phyloP scores from a whole-genome alignment of 2,329 filamentous ascomycete species.

The Calonectria honghensis region DNA sequence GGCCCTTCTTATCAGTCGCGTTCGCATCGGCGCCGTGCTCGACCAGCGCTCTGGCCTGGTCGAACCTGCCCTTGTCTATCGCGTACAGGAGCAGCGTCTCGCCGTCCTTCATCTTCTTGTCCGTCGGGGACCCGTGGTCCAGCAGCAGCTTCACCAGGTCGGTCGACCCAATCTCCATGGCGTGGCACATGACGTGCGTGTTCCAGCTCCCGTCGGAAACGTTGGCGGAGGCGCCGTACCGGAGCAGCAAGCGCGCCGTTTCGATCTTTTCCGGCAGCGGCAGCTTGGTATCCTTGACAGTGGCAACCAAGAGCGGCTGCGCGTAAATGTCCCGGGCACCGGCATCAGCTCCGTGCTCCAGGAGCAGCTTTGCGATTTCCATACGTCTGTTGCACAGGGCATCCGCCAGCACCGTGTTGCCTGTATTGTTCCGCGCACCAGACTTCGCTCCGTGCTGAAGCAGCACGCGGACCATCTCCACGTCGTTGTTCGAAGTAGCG shows the following conservation, averaged over 20 bases:
- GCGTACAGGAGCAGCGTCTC: constrained; percentile 59
- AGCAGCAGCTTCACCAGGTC: constrained; percentile 56
- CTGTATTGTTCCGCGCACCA: constrained; percentile 55
- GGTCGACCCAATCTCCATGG: constrained; percentile 51
- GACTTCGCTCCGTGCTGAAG: constrained; percentile 60
- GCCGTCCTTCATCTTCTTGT: constrained; percentile 54
- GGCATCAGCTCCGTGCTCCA: constrained; percentile 59
- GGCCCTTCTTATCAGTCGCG: constrained; percentile 54
- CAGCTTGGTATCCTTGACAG: constrained; percentile 54
- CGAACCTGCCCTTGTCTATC: constrained; percentile 51
- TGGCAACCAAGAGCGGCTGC: constrained; percentile 58
- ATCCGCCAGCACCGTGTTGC: constrained; percentile 59
- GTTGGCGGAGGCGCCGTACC: constrained; percentile 58
- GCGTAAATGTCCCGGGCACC: constrained; percentile 58
- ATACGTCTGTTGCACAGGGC: constrained; percentile 58
- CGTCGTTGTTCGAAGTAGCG: constrained; percentile 53
- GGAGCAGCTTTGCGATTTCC: constrained; percentile 57
- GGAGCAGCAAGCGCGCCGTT: constrained; percentile 57
- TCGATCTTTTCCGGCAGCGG: constrained; percentile 52
- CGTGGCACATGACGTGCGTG: constrained; percentile 51
- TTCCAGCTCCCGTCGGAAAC: constrained; percentile 51
- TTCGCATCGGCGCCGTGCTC: constrained; percentile 60
- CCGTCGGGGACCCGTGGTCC: constrained; percentile 53
- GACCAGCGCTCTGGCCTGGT: constrained; percentile 54
- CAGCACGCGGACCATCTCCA: constrained; percentile 59